A percentile compares a stretch with the other conserved stretches of the same genome.
Conservation (phyloP, 345 rosid genomes). For the Hibiscus syriacus region DNA sequence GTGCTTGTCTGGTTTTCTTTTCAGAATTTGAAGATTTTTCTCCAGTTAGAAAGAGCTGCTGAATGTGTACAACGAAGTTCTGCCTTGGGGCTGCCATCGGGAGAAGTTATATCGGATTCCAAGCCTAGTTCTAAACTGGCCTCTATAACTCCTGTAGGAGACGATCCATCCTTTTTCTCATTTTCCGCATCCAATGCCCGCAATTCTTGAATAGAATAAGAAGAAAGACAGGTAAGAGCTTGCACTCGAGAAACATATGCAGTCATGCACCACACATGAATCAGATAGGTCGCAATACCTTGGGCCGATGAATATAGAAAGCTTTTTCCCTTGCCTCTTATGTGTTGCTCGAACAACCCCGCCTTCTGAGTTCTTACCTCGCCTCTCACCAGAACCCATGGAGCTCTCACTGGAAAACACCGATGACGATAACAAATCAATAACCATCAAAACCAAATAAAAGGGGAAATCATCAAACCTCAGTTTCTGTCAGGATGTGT, state of each 20-base stretch:
- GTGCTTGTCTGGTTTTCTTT: slow-evolving; percentile 44
- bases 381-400: slow-evolving; percentile 18
- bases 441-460: background rate
- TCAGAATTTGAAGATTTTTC: slow-evolving; percentile 63
- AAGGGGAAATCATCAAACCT: no score
- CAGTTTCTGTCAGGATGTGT: no score
- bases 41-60: slow-evolving; percentile 48
- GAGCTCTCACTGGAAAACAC: slow-evolving; percentile 28
- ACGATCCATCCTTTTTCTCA: slow-evolving; percentile 35
- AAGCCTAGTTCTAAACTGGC: slow-evolving; percentile 30
- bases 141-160: slow-evolving; percentile 70
- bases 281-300: slow-evolving; percentile 28
- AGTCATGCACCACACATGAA: slow-evolving; percentile 7
- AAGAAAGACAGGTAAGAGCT: slow-evolving; percentile 7
- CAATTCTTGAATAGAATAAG: slow-evolving; percentile 32
- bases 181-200: slow-evolving; percentile 37
- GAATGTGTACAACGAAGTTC: slow-evolving; percentile 20
- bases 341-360: slow-evolving; percentile 17
- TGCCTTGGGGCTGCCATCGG: slow-evolving; percentile 6
- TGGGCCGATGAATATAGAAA: slow-evolving; percentile 45
- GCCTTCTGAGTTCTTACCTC: slow-evolving; percentile 21
- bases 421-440: slow-evolving; percentile 5
- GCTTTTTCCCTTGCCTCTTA: slow-evolving; percentile 19
- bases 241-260: background rate
- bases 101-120: slow-evolving; percentile 16